Conservation (phyloP, 345 rosid genomes). For the Schrenkiella parvula region DNA sequence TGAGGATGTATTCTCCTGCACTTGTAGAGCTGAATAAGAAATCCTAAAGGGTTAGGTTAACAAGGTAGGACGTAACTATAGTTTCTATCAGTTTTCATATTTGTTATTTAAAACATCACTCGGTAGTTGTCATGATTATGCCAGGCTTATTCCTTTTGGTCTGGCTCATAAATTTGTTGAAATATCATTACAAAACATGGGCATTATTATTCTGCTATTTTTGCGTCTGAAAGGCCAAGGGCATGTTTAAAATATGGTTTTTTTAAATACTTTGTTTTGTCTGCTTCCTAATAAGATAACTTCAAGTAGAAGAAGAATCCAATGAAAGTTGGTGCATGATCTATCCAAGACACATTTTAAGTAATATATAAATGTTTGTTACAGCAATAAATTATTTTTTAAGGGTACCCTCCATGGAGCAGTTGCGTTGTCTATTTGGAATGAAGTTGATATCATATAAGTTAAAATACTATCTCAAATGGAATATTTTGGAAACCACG, state of each 20-base stretch:
- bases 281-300: not conserved
- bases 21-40: not conserved
- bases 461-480: constrained; percentile 3
- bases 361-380: not conserved
- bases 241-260: constrained; percentile 16
- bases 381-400: not conserved
- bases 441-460: not conserved
- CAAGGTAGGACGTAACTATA: constrained; percentile 12
- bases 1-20: not conserved
- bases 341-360: not conserved
- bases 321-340: not conserved
- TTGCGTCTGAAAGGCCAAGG: not conserved
- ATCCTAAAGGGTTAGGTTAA: not conserved
- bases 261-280: not conserved
- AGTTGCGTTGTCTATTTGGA: constrained; percentile 14
- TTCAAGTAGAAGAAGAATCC: constrained; percentile 3
- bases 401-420: not conserved
- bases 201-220: not conserved
- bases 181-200: constrained; percentile 1
- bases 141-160: constrained; percentile 4
- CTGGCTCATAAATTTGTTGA: constrained; percentile 13
- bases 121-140: not conserved
- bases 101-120: not conserved
- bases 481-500: constrained; percentile 16
- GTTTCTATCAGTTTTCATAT: not conserved